Base-by-base conservation (phyloP, 1,139 yeast genomes). In the Taphrina deformans region DNA sequence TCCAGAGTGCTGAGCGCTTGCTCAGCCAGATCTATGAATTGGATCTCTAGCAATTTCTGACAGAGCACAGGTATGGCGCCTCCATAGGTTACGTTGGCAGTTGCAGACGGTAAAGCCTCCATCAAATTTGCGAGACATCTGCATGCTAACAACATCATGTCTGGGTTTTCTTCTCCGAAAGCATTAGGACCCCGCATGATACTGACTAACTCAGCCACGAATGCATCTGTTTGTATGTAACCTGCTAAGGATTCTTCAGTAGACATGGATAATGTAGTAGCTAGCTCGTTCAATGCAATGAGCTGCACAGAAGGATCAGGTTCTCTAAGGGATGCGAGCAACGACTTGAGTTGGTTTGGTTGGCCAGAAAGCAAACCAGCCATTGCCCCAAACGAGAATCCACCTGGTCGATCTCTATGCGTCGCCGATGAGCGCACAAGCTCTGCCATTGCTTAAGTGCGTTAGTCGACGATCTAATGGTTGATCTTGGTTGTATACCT, bases 11-110 rank as follows among this genome's bases (percentile, higher is more conserved):
- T 92, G 52, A 93, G 77, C 0, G 93, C 92, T 75, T 92, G 97
- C 74, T 93, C 99, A 0, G 97, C 96, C 67, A 93, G 79, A 74
- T 93, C 99, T 65, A 93, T 92, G 73, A 84, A 91, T 66, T 85
- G 85, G 21, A 92, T 87, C 70, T 90, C 96, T 69, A 83, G 74
- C 53, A 93, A 76, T 71, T 88, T 88, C 12, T 80, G 79, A 70
- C 89, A 85, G 50, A 93, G 77, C 0, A 83, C 85, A 48, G 85
- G 86, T 12, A 91, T 82, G 0, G 88, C 88, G 55, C 88, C 86
- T 29, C 84, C 84, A 51, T 82, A 80, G 6, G 89, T 86, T 3
- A 91, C 86, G 62, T 82, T 83, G 66, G 83, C 82, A 12, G 87
- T 82, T 58, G 86, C 83, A 59, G 87, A 87, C 23, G 85, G 85